Conservation (phyloP, 2,329 filamentous ascomycete genomes). For the Penicillium crustosum region DNA sequence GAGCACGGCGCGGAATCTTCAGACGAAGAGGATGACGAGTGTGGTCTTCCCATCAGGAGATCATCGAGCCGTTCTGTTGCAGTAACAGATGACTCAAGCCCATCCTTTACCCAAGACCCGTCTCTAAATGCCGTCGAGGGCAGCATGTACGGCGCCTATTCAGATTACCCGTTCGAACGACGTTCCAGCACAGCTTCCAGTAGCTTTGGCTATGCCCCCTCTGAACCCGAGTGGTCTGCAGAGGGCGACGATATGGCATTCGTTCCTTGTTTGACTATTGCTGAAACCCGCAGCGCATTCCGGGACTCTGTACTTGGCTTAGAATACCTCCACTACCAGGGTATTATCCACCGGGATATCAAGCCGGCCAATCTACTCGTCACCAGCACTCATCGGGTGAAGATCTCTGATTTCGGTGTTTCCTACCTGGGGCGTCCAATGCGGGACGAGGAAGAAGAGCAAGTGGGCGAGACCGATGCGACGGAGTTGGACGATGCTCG, state of each 20-base stretch:
- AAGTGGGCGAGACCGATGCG: slow-evolving; percentile 77
- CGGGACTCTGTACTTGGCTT: slow-evolving; percentile 89
- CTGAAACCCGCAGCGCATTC: slow-evolving; percentile 79
- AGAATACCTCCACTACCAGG: slow-evolving; percentile 88
- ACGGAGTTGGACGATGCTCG: slow-evolving; percentile 88
- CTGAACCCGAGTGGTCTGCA: slow-evolving; percentile 45
- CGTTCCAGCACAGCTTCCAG: slow-evolving; percentile 81
- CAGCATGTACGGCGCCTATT: slow-evolving; percentile 74
- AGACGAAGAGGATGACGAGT: slow-evolving; percentile 48
- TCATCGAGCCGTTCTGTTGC: slow-evolving; percentile 37
- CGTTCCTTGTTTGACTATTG: slow-evolving; percentile 87
- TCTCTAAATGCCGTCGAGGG: slow-evolving; percentile 64
- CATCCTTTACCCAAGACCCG: slow-evolving; percentile 46
- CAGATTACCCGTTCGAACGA: slow-evolving; percentile 61
- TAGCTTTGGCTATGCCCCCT: slow-evolving; percentile 45
- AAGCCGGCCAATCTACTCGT: slow-evolving; percentile 89
- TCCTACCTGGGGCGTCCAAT: slow-evolving; percentile 92
- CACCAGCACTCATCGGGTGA: slow-evolving; percentile 80
- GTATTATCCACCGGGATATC: slow-evolving; percentile 80
- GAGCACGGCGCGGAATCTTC: slow-evolving; percentile 67
- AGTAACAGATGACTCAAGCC: slow-evolving; percentile 52
- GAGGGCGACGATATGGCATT: slow-evolving; percentile 83
- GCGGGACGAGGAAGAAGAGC: slow-evolving; percentile 75
- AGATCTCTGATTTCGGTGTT: slow-evolving; percentile 98
- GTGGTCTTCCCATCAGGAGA: slow-evolving; percentile 30